phyloP scores from a whole-genome alignment of 2,329 filamentous ascomycete genomes.

The Talaromyces pinophilus region DNA sequence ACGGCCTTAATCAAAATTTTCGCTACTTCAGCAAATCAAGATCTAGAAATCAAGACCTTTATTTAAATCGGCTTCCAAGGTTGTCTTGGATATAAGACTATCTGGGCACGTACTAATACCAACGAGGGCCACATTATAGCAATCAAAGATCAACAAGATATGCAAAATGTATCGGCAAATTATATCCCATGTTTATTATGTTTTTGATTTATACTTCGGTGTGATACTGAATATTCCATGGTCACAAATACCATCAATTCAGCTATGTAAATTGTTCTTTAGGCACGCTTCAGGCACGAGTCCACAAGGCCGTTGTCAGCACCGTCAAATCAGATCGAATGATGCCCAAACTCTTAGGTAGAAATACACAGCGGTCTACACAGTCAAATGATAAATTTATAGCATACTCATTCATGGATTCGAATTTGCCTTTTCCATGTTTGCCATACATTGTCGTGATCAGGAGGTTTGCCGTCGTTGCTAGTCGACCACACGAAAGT shows the following conservation, averaged over 20 bases:
- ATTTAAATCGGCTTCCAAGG: no score
- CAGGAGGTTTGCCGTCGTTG: background rate
- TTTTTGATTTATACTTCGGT: background rate
- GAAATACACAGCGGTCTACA: background rate
- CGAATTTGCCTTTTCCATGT: background rate
- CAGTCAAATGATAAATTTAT: background rate
- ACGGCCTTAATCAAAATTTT: no score
- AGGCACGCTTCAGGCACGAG: conserved; percentile 1
- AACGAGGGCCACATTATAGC: background rate
- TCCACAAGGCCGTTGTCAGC: background rate
- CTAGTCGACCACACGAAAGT: background rate
- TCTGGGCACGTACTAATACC: background rate
- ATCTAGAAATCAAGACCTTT: background rate
- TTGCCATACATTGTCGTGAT: background rate
- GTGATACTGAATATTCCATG: background rate
- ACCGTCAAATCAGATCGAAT: background rate
- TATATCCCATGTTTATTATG: background rate
- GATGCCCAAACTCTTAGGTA: background rate
- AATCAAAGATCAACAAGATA: background rate
- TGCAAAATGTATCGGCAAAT: background rate
- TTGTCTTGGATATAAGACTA: background rate
- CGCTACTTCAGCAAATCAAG: background rate
- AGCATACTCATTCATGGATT: background rate
- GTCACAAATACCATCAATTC: background rate
- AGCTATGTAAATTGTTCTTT: background rate